phyloP scores from a whole-genome alignment of 441 rosid species.

The Arabidopsis lyrata region DNA sequence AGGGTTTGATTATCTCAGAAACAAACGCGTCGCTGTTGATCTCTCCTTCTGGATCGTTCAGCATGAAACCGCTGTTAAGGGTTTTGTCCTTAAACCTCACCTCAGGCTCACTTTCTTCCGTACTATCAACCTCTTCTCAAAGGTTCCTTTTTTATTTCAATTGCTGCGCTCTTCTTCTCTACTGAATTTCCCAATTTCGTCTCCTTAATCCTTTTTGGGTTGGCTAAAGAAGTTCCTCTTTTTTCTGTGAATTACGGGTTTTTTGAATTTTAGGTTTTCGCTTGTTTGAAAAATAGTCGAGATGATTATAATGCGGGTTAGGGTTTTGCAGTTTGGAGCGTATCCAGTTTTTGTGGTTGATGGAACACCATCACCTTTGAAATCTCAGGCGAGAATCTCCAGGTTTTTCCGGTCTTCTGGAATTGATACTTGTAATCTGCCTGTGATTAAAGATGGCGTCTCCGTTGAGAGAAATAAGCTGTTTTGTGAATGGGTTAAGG shows the following conservation, averaged over 20 bases:
- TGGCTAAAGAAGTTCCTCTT: not conserved
- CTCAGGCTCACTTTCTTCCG: conserved; percentile 91
- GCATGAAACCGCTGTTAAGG: conserved; percentile 77
- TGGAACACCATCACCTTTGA: conserved; percentile 85
- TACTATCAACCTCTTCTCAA: conserved; percentile 80
- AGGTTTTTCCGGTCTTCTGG: conserved; percentile 70
- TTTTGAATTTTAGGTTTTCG: not conserved
- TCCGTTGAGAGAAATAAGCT: conserved; percentile 70
- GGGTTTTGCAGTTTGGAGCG: conserved; percentile 77
- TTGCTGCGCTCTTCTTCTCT: not conserved
- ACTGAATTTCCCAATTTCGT: not conserved
- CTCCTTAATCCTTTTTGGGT: not conserved
- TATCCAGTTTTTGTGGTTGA: conserved; percentile 86
- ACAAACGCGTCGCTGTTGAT: conserved; percentile 86
- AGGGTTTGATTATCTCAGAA: conserved; percentile 70
- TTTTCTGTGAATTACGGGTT: not conserved
- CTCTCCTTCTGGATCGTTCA: conserved; percentile 88
- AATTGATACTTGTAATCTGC: conserved; percentile 50
- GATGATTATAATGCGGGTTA: conserved; percentile 9
- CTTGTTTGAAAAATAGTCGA: not conserved
- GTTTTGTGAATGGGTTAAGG: conserved; percentile 67
- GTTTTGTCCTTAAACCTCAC: conserved; percentile 60
- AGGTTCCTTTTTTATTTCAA: conserved; percentile 47
- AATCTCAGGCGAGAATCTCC: conserved; percentile 68
- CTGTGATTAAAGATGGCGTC: conserved; percentile 54